phyloP scores from a whole-genome alignment of 106 monocot species.

The Apostasia shenzhenica region DNA sequence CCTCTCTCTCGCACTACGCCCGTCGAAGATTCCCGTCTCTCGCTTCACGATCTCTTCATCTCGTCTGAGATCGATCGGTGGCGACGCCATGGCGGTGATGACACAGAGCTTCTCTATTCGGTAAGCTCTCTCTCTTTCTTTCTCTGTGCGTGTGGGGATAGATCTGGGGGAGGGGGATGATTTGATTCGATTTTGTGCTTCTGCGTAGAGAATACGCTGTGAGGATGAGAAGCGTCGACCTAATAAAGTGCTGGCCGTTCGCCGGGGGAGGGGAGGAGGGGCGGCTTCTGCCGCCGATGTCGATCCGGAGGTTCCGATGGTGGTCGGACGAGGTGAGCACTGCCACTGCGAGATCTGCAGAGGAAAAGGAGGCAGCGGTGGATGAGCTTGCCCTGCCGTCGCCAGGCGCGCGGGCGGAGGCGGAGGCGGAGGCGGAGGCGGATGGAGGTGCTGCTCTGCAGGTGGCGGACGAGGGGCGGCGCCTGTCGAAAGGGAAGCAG shows the following conservation, averaged over 20 bases:
- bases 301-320: constrained; percentile 34
- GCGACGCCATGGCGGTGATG: constrained; percentile 6
- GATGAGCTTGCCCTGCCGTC: neutral
- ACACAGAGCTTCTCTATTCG: constrained; percentile 7
- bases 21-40: neutral
- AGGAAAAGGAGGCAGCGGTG: neutral
- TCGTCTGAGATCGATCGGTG: neutral
- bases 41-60: neutral
- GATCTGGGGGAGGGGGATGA: neutral
- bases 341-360: neutral
- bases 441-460: neutral
- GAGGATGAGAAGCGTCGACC: constrained; percentile 23
- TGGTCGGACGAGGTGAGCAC: constrained; percentile 31
- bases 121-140: neutral
- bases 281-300: constrained; percentile 21
- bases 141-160: neutral
- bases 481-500: constrained; percentile 8
- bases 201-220: constrained; percentile 19
- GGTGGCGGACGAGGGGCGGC: neutral
- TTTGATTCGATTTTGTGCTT: neutral
- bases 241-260: constrained; percentile 31
- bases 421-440: neutral
- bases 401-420: neutral
- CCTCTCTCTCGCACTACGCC: neutral
- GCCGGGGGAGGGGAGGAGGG: neutral